Evolutionary conservation across 768 basidiomycete genomes (phyloP), one percentile per base, ranked within the genome.

Genomic region (Mycena floridula): DNA sequence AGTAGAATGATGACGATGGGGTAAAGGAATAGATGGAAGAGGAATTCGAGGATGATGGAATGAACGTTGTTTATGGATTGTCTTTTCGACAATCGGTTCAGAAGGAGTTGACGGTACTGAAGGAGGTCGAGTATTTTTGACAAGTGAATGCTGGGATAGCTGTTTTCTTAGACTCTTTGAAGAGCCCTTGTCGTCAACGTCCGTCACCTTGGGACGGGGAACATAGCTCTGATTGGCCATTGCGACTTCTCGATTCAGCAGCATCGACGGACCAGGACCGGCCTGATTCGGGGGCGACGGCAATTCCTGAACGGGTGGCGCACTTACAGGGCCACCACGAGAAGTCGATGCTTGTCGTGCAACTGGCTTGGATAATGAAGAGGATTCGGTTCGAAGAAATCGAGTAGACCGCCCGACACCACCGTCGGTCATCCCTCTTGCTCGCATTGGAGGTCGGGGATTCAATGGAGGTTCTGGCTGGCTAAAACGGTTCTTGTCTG

Each of bases 21-120:
- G 61, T 18, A 66, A 49, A 15, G 74, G 74, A 9, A 81, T 57
- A 23, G 77, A 65, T 15, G 77, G 75, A n/a, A 79, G 58, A 27
- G 77, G 73, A 12, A 76, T 59, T 36, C 73, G 77, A 35, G 76
- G 64, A 52, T 76, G 73, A 57, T 81, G 74, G 51, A 82, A 83
- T n/a, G 77, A 81, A 27, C 75, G 76, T 56, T 81, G 80, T 57
- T 82, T 81, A 47, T 64, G 69, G 13, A 62, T 63, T 13, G 40
- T 60, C 57, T 67, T 72, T 18, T 65, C 16, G 52, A 40, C n/a
- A 54, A 40, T 22, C 53, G 46, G 15, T 67, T 46, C 7, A 63
- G 54, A n/a, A n/a, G n/a, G n/a, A n/a, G n/a, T n/a, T n/a, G n/a
- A n/a, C n/a, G n/a, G n/a, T n/a, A n/a, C n/a, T n/a, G n/a, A n/a